Evolutionary conservation across 805 yeast genomes (phyloP).

Genomic region (Kazachstania martiniae): DNA sequence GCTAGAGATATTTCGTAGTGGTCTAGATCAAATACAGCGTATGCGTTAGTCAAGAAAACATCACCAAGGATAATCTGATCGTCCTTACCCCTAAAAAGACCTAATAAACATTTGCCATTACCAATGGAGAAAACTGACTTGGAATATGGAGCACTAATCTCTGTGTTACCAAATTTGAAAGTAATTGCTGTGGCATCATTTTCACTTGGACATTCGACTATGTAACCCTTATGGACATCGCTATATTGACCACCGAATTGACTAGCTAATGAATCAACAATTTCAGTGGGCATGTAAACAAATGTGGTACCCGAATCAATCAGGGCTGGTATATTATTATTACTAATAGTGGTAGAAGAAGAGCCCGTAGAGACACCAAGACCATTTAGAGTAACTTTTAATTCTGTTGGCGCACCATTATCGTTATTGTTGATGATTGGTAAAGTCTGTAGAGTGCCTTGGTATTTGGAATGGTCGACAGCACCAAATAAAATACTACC

Average conservation of each 20-base stretch:
- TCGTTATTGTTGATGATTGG: slow-evolving; percentile 37
- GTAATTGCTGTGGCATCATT: slow-evolving; percentile 7
- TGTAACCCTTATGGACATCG: slow-evolving; percentile 29
- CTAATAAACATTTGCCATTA: neutral
- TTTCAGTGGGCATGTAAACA: slow-evolving; percentile 33
- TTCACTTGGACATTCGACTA: slow-evolving; percentile 30
- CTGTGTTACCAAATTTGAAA: neutral
- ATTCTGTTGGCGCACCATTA: slow-evolving; percentile 27
- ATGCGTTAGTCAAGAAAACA: slow-evolving; percentile 42
- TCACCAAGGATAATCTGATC: slow-evolving; percentile 31
- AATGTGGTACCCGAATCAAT: slow-evolving; percentile 53
- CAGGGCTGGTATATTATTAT: slow-evolving; percentile 29
- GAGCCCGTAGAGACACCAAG: slow-evolving; percentile 26
- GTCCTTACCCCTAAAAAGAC: neutral
- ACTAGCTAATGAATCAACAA: slow-evolving; percentile 25
- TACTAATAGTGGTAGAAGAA: slow-evolving; percentile 11
- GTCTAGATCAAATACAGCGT: slow-evolving; percentile 48
- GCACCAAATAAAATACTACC: slow-evolving; percentile 59
- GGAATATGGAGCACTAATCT: too few relatives aligned
- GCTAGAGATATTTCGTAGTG: slow-evolving; percentile 36
- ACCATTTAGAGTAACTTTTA: slow-evolving; percentile 39
- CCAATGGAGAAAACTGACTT: too few relatives aligned
- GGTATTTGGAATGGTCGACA: slow-evolving; percentile 42
- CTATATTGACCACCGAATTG: slow-evolving; percentile 30
- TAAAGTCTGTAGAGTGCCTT: slow-evolving; percentile 37